Conservation (phyloP, 1,139 yeast genomes). For the Meyerozyma smithsonii region DNA sequence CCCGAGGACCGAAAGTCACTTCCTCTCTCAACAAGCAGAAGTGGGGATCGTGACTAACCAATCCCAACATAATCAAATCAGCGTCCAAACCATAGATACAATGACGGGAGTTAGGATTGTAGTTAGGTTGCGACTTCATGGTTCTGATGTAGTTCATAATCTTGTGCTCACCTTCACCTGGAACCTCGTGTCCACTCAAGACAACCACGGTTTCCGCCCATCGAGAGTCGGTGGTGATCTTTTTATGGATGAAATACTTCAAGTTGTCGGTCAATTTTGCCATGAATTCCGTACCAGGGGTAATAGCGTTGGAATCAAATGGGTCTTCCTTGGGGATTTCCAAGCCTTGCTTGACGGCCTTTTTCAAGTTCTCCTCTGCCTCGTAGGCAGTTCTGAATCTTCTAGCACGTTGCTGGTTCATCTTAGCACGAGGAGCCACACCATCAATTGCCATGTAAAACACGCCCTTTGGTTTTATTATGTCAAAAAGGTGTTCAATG, state of each 20-base stretch:
- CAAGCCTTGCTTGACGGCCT: constrained; percentile 59
- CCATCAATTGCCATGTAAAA: constrained; percentile 99
- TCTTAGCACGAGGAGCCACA: constrained; percentile 98
- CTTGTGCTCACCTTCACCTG: constrained; percentile 99
- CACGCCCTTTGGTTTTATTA: constrained; percentile 79
- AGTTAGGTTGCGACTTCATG: constrained; percentile 67
- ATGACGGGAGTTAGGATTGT: constrained; percentile 84
- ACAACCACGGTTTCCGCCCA: constrained; percentile 86
- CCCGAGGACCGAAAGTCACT: constrained; percentile 75
- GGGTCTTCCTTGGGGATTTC: constrained; percentile 68
- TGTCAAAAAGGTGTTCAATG: constrained; percentile 86
- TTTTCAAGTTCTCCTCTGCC: constrained; percentile 70
- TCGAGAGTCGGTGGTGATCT: constrained; percentile 81
- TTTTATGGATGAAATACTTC: constrained; percentile 87
- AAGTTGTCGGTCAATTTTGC: constrained; percentile 78
- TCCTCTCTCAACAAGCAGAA: constrained; percentile 94
- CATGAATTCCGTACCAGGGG: constrained; percentile 99
- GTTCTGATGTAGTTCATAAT: constrained; percentile 91
- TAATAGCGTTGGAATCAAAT: constrained; percentile 91
- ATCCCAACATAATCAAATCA: constrained; percentile 93
- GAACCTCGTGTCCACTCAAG: constrained; percentile 95
- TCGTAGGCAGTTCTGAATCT: constrained; percentile 94
- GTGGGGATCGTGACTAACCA: constrained; percentile 95
- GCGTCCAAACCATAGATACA: constrained; percentile 98
- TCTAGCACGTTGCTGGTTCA: constrained; percentile 98